phyloP scores from a whole-genome alignment of 2,329 filamentous ascomycete genomes.

The Monascus ruber region DNA sequence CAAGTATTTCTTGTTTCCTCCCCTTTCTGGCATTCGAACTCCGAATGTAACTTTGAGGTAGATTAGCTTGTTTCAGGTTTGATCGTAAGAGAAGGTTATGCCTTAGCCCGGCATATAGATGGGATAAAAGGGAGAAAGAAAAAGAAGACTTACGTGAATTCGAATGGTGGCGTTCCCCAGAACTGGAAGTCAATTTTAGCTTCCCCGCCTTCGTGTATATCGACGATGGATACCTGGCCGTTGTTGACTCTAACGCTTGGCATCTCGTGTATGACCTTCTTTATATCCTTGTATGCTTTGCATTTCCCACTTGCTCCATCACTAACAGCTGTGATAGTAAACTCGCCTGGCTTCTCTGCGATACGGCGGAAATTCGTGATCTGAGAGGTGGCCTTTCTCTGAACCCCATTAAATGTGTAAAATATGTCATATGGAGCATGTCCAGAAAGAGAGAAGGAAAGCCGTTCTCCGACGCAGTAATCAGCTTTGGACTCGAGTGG shows the following conservation, averaged over 20 bases:
- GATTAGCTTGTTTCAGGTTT: constrained; percentile 2
- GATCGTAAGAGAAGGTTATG: not conserved
- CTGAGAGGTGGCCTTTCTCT: constrained; percentile 59
- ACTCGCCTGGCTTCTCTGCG: constrained; percentile 79
- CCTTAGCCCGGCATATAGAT: not conserved
- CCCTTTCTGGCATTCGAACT: constrained; percentile 74
- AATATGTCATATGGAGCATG: constrained; percentile 85
- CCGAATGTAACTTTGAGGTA: constrained; percentile 56
- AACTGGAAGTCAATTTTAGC: constrained; percentile 93
- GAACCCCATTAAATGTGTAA: constrained; percentile 73
- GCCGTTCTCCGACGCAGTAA: constrained; percentile 90
- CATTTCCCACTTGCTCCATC: constrained; percentile 79
- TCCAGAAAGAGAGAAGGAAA: constrained; percentile 83
- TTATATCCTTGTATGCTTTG: constrained; percentile 64
- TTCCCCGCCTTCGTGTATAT: constrained; percentile 93
- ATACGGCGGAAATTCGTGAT: constrained; percentile 85
- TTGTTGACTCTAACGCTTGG: constrained; percentile 84
- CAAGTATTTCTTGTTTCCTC: constrained; percentile 67
- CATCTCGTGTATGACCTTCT: constrained; percentile 79
- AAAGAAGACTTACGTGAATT: constrained; percentile 57
- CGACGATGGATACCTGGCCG: constrained; percentile 66
- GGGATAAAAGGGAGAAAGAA: not conserved
- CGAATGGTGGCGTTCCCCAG: constrained; percentile 88
- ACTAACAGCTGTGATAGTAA: constrained; percentile 73
- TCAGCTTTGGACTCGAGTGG: constrained; percentile 73